Conservation (phyloP, 2,329 filamentous ascomycete genomes). For the Sordariomycetes sp. region DNA sequence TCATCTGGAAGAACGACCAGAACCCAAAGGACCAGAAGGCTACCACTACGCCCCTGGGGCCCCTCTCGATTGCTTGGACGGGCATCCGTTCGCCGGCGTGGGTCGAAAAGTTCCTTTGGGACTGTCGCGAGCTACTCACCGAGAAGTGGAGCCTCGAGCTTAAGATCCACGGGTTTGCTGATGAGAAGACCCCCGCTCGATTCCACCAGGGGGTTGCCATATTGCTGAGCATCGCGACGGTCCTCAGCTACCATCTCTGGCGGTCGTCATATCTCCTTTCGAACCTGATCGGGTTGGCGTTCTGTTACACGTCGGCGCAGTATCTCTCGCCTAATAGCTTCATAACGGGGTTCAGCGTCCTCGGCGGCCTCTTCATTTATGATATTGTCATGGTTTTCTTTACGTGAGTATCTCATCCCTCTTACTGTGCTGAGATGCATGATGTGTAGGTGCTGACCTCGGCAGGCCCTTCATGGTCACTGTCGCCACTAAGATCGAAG, state of each 20-base stretch:
- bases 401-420: conserved; percentile 35
- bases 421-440: background rate
- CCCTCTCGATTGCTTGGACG: conserved; percentile 13
- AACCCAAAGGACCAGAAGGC: background rate
- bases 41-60: conserved; percentile 5
- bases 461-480: conserved; percentile 66
- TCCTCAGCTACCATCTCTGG: conserved; percentile 56
- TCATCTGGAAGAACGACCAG: conserved; percentile 6
- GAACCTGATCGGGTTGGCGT: conserved; percentile 76
- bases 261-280: conserved; percentile 45
- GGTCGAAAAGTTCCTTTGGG: conserved; percentile 25
- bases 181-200: conserved; percentile 35
- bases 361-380: conserved; percentile 78
- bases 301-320: conserved; percentile 72
- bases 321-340: conserved; percentile 85
- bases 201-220: conserved; percentile 44
- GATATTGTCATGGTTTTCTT: conserved; percentile 91
- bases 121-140: conserved; percentile 32
- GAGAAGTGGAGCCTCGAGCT: conserved; percentile 37
- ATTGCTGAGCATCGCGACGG: conserved; percentile 36
- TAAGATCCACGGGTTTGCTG: conserved; percentile 31
- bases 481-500: conserved; percentile 78
- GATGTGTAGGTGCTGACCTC: background rate
- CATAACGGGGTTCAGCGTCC: conserved; percentile 62
- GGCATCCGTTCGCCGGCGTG: background rate